Conservation (phyloP, 371 early-diverging fungal species). For the Chytridium lagenaria region DNA sequence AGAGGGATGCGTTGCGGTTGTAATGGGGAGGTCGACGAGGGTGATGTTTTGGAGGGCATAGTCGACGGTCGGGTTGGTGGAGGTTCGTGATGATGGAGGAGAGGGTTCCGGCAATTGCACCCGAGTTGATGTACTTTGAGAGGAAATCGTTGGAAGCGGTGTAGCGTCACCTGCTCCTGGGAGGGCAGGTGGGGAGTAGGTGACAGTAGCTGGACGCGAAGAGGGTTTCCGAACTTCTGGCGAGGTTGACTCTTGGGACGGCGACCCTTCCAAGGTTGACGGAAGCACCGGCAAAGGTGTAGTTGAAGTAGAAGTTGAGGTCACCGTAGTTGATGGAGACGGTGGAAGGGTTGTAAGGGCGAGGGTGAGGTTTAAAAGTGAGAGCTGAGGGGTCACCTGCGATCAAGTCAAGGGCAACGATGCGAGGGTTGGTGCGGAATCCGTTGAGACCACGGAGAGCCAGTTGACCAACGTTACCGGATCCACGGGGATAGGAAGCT, state of each 20-base stretch:
- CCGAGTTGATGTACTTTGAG: not conserved
- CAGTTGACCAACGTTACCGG: not conserved
- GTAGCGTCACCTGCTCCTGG: not conserved
- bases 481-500: not conserved
- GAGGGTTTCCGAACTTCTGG: not conserved
- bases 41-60: not conserved
- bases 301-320: not conserved
- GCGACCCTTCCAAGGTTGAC: not conserved
- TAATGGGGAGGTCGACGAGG: not conserved
- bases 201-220: not conserved
- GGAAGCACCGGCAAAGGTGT: not conserved
- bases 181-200: conserved; percentile 6
- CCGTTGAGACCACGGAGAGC: not conserved
- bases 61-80: not conserved
- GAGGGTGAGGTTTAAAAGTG: not conserved
- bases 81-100: no score
- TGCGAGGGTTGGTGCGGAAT: not conserved
- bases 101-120: not conserved
- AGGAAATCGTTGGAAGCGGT: not conserved
- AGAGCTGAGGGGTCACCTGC: not conserved
- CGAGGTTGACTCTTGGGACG: not conserved
- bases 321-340: conserved; percentile 8
- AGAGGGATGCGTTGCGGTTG: not conserved
- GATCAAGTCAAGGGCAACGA: not conserved
- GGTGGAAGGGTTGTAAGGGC: not conserved